Evolutionary conservation across 129 eudicot species (phyloP).

Genomic region (Saposhnikovia divaricata): DNA sequence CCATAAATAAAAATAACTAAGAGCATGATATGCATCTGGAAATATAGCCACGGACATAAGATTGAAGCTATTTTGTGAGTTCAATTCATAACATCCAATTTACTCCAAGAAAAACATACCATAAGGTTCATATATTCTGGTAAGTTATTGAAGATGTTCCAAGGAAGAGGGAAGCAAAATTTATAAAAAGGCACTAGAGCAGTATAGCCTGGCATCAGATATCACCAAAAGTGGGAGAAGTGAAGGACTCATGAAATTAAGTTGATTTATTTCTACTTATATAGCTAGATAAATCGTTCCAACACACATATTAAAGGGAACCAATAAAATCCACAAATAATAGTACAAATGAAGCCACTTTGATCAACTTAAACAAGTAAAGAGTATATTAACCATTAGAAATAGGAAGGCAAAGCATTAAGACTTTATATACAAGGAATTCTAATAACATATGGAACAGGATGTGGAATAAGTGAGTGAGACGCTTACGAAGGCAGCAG

Average conservation of each 20-base stretch:
- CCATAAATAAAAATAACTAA: background rate
- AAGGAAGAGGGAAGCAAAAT: background rate
- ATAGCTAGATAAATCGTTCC: background rate
- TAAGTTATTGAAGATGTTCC: background rate
- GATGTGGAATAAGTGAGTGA: background rate
- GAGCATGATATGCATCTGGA: background rate
- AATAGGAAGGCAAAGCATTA: constrained; percentile 5
- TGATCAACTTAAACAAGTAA: constrained; percentile 15
- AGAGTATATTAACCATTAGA: constrained; percentile 8
- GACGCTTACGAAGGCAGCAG: constrained; percentile 10
- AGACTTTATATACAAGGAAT: constrained; percentile 21
- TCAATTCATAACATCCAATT: background rate
- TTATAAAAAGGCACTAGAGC: background rate
- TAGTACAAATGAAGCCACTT: background rate
- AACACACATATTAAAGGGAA: background rate
- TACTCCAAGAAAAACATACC: background rate
- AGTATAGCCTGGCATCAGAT: background rate
- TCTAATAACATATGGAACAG: background rate
- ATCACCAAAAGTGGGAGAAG: background rate
- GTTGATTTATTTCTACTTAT: background rate
- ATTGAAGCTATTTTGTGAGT: background rate
- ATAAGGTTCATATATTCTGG: background rate
- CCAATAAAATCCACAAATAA: background rate
- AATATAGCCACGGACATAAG: background rate
- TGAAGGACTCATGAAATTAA: background rate